Evolutionary conservation across 2,329 filamentous ascomycete species (phyloP), one percentile per base, ranked within the genome.

Genomic region (Xylaria sp.): DNA sequence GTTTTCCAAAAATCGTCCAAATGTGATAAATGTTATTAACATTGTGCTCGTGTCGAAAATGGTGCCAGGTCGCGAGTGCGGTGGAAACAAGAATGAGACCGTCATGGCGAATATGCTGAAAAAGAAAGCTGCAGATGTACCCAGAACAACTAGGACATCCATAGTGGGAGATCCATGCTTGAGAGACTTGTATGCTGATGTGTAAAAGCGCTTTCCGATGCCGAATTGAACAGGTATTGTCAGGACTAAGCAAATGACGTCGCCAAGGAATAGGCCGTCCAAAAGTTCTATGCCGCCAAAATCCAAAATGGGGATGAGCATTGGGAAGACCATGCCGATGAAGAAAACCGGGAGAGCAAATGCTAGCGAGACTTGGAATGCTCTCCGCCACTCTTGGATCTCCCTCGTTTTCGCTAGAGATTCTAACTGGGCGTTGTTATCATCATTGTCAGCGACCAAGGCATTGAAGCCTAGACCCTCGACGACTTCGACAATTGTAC

Each of bases 21-120:
- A 82, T 0, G 92, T 94, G 79, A 98, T 93, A 78, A 99, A 98
- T 0, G 94, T 97, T 79, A 99, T 94, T 60, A 99, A 86, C 96
- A 98, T 99, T 24, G 94, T 97, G 81, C 94, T 98, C 1, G 96
- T 99, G 77, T 99, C 96, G 75, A 99, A 99, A 17, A 98, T 92
- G 1, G 94, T 98, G 71, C 89, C 90, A 0, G 96, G 96, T 56
- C 93, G 88, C 2, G 86, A 88, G 78, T 98, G 93, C 6, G 93
- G 92, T 24, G 88, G 83, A n/a, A 88, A 84, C 14, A 92, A 73
- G 21, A 98, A 79, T 0, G 94, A 97, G 17, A 98, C 89, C 4
- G 91, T 63, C 93, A 99, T 98, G 17, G 93, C 89, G 56, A 93
- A 89, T 73, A 94, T 82, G 79, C 95, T 98, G 82, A 98, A 99